Percentiles rank a stretch among this genome's conserved stretches.
Evolutionary conservation across 345 rosid genomes (phyloP).

Genomic region (Pistacia atlantica): DNA sequence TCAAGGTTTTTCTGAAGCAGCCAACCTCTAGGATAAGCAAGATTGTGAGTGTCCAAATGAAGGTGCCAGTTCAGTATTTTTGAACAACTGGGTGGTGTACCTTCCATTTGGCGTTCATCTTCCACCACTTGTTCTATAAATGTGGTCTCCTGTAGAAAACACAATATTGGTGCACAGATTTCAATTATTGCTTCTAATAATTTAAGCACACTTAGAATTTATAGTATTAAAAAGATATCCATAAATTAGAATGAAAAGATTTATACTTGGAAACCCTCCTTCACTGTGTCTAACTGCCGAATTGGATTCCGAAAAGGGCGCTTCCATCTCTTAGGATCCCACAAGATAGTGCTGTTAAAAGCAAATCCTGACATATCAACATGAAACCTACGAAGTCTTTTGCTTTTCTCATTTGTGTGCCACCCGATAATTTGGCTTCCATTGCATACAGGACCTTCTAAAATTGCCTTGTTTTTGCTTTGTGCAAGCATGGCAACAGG

Average conservation of each 20-base stretch:
- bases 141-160: constrained; percentile 69
- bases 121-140: constrained; percentile 89
- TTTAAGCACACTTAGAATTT: neutral
- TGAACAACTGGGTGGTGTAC: constrained; percentile 67
- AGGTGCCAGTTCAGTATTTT: constrained; percentile 92
- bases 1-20: constrained; percentile 65
- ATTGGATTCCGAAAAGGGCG: constrained; percentile 52
- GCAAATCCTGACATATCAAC: constrained; percentile 98
- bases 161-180: neutral
- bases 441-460: constrained; percentile 91
- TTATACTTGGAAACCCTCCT: constrained; percentile 93
- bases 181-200: neutral
- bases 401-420: constrained; percentile 97
- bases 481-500: constrained; percentile 94
- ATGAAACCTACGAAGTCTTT: constrained; percentile 79
- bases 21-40: constrained; percentile 80
- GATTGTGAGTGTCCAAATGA: constrained; percentile 59
- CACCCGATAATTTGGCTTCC: constrained; percentile 83
- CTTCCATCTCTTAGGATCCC: constrained; percentile 87
- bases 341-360: constrained; percentile 87
- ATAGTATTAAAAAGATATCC: neutral
- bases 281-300: constrained; percentile 76
- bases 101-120: constrained; percentile 96
- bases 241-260: constrained; percentile 14
- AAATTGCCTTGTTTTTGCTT: constrained; percentile 82